Conservation (phyloP, 345 rosid species). For the Eucalyptus decipiens region DNA sequence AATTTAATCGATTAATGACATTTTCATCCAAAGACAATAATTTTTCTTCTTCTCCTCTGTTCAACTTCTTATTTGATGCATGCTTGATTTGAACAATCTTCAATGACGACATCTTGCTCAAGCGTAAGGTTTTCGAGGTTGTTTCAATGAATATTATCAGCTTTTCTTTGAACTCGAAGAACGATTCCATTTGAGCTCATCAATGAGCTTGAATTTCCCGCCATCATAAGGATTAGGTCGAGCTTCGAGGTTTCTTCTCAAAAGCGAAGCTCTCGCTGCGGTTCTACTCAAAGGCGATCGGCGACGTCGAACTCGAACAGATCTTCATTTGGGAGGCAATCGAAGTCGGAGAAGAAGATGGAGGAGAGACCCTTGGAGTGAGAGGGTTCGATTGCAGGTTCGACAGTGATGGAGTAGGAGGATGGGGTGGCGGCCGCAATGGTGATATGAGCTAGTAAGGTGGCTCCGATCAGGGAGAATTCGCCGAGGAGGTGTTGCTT, state of each 20-base stretch:
- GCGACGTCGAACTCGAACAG: not conserved
- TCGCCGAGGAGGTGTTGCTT: constrained; percentile 43
- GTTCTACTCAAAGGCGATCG: not conserved
- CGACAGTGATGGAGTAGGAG: not conserved
- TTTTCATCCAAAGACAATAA: too few relatives aligned
- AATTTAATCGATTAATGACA: rapidly evolving
- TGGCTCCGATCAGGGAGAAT: constrained; percentile 3
- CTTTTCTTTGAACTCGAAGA: constrained; percentile 21
- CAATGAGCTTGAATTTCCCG: not conserved
- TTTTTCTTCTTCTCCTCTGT: not conserved
- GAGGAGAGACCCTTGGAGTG: not conserved
- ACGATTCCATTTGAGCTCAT: not conserved
- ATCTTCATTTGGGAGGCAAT: not conserved
- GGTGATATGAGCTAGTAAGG: too few relatives aligned
- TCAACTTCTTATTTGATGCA: not conserved
- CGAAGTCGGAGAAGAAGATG: not conserved
- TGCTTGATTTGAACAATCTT: constrained; percentile 4
- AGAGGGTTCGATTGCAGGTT: not conserved
- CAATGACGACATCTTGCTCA: constrained; percentile 13
- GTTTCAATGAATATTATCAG: constrained; percentile 17
- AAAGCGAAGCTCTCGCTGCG: not conserved
- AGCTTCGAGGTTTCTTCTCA: not conserved
- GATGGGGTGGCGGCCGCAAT: too few relatives aligned
- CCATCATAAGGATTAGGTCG: not conserved
- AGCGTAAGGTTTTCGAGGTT: constrained; percentile 1